Base-by-base conservation (phyloP, 2,329 filamentous ascomycete genomes). In the Fusarium sp. region DNA sequence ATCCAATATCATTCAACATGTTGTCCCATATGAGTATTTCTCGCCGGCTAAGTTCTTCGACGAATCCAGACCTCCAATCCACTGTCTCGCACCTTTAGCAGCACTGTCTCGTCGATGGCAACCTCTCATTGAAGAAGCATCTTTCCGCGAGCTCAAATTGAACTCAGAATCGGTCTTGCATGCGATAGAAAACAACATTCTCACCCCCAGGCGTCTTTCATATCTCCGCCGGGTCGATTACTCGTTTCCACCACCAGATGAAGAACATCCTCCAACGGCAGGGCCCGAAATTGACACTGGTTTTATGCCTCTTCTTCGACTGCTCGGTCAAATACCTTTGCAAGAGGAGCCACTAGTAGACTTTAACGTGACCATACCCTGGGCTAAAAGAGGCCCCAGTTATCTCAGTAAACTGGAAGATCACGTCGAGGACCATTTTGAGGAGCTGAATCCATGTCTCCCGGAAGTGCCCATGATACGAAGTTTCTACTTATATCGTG, bases 381-480 rank as follows among this genome's bases (percentile, higher is more conserved):
- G 8, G 6, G 9, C 41, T 6, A 18, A 16, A 10, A n/a, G 9
- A 7, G 33, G 23, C 1, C 33, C 23, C 1, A 16, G 15, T 7
- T n/a, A 41, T 56, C 29, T 46, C 15, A 11, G 11, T 15, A n/a
- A 31, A 55, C 25, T 57, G 4, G 23, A 39, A 27, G 54, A 57
- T 23, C 39, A 35, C n/a, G 31, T 46, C 11, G 19, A 57, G 19
- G n/a, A 45, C 29, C 12, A n/a, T 16, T 25, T 35, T 12, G 10
- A 31, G 15, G 21, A 19, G 15, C 5, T 44, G 11, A 27, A 31
- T 3, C 4, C 25, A 10, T 7, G n/a, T 41, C 31, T 72, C 16
- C 57, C 61, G 1, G 45, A 69, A 25, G 5, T 73, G 3, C 65
- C 60, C 1, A 41, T 57, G 60, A 27, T 66, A 27, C 18, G 15